Evolutionary conservation across 805 yeast genomes (phyloP).

Genomic region (Candida xiaguanensis): DNA sequence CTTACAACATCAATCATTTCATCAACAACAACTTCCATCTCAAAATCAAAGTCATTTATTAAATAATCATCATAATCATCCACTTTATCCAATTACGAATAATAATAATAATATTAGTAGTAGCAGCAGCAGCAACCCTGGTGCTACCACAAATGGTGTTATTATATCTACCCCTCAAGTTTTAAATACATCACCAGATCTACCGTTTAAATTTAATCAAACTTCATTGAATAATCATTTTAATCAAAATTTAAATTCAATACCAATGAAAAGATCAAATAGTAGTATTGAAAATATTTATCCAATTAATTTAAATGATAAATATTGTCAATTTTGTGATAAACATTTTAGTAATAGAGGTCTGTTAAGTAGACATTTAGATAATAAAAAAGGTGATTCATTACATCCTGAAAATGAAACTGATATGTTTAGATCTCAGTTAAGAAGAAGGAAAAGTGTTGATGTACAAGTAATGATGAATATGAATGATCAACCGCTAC

Average conservation of each 20-base stretch:
- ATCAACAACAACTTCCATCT: not conserved
- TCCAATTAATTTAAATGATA: constrained; percentile 13
- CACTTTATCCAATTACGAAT: not conserved
- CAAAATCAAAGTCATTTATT: not conserved
- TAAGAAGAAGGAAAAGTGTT: constrained; percentile 5
- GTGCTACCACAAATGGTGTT: not conserved
- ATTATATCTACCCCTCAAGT: constrained; percentile 1
- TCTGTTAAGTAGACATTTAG: constrained; percentile 58
- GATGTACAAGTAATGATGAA: not conserved
- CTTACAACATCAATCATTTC: not conserved
- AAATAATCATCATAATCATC: no score
- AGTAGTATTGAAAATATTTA: constrained; percentile 1
- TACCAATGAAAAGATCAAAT: constrained; percentile 1
- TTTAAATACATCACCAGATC: constrained; percentile 4
- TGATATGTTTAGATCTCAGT: constrained; percentile 30
- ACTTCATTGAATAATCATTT: not conserved
- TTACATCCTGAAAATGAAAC: constrained; percentile 50
- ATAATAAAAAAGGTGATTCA: constrained; percentile 49
- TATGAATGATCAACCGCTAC: not conserved
- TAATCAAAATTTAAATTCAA: not conserved
- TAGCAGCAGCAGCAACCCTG: not conserved
- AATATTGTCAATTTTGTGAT: constrained; percentile 50
- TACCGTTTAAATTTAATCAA: not conserved
- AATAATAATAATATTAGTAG: constrained; percentile 1
- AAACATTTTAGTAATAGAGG: constrained; percentile 54